These are phyloP conservation scores for Pestalotiopsis sp. DNA, from an alignment of 2,329 filamentous ascomycete genomes.

Conservation along the genomic window DNA sequence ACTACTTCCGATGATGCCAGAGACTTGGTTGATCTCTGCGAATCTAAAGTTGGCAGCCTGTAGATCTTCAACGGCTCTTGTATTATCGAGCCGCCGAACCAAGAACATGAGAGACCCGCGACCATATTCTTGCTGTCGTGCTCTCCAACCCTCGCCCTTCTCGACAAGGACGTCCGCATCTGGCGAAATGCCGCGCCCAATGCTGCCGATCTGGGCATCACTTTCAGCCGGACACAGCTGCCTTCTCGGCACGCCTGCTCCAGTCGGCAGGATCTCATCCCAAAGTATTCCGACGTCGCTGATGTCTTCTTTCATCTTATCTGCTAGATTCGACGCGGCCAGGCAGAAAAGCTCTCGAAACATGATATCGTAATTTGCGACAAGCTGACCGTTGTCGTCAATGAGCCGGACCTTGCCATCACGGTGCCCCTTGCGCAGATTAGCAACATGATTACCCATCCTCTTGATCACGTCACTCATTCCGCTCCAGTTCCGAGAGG, in stretches of 20 bases:
- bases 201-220: conserved; percentile 15
- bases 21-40: conserved; percentile 68
- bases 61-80: conserved; percentile 63
- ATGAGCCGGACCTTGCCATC: conserved; percentile 46
- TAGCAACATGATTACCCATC: conserved; percentile 72
- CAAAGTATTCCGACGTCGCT: conserved; percentile 69
- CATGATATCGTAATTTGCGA: conserved; percentile 71
- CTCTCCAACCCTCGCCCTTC: conserved; percentile 34
- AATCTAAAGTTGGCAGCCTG: conserved; percentile 79
- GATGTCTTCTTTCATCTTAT: conserved; percentile 64
- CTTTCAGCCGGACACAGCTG: conserved; percentile 17
- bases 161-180: conserved; percentile 38
- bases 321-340: conserved; percentile 73
- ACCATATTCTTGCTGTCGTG: conserved; percentile 47
- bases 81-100: conserved; percentile 62
- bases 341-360: conserved; percentile 85
- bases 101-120: conserved; percentile 82
- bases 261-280: conserved; percentile 74
- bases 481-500: conserved; percentile 75
- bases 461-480: conserved; percentile 68
- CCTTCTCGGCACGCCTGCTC: conserved; percentile 32
- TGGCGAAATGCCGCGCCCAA: background rate
- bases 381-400: conserved; percentile 56
- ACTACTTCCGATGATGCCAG: conserved; percentile 66
- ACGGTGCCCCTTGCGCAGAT: conserved; percentile 41